phyloP scores from a whole-genome alignment of 441 rosid genomes.

The Heliophila coronopifolia region DNA sequence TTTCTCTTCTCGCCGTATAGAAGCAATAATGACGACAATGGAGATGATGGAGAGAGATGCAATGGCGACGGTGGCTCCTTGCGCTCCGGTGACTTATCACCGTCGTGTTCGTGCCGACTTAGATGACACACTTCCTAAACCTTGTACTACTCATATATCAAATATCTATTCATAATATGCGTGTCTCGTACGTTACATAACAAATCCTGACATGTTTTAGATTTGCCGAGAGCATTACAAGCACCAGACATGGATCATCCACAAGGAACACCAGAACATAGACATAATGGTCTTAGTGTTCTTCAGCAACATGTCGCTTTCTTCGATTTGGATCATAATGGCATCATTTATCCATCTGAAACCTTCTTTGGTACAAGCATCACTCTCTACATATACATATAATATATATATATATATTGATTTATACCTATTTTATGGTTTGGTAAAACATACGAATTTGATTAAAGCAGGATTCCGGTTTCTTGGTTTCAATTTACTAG shows the following conservation, averaged over 20 bases:
- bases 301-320: conserved; percentile 85
- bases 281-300: conserved; percentile 46
- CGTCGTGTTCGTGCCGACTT: conserved; percentile 50
- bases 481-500: conserved; percentile 57
- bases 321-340: conserved; percentile 66
- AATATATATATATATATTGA: neutral
- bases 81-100: conserved; percentile 58
- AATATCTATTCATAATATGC: neutral
- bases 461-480: conserved; percentile 43
- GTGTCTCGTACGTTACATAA: neutral
- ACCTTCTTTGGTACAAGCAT: conserved; percentile 48
- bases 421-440: neutral
- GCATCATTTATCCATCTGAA: conserved; percentile 80
- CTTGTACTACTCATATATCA: conserved; percentile 37
- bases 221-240: conserved; percentile 65
- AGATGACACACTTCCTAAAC: conserved; percentile 59
- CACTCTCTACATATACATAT: neutral
- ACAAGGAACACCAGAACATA: conserved; percentile 51
- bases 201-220: conserved; percentile 25
- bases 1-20: conserved; percentile 11
- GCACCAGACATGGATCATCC: conserved; percentile 70
- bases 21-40: conserved; percentile 18
- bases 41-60: conserved; percentile 40
- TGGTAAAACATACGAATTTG: neutral
- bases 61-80: conserved; percentile 53